These are phyloP conservation scores for Eucalyptus cloeziana DNA, from an alignment of 345 rosid genomes.

Conservation along the genomic window DNA sequence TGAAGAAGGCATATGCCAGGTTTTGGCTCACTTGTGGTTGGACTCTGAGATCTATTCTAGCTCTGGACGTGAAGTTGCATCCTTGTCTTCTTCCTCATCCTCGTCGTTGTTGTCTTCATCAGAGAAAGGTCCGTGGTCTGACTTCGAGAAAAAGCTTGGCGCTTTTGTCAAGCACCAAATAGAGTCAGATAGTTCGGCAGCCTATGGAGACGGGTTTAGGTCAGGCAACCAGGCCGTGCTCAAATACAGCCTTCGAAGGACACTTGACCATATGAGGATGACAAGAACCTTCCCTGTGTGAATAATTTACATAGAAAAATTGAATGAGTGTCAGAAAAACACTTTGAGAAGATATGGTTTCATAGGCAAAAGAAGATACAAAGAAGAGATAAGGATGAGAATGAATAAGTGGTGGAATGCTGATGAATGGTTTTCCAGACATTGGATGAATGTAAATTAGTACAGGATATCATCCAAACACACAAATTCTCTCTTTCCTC, in stretches of 20 bases:
- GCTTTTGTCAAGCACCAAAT: conserved; percentile 86
- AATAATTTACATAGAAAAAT: neutral
- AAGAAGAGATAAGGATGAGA: neutral
- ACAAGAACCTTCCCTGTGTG: conserved; percentile 74
- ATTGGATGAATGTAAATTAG: neutral
- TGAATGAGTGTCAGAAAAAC: neutral
- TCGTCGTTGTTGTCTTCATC: conserved; percentile 17
- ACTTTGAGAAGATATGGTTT: neutral
- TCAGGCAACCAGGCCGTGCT: conserved; percentile 61
- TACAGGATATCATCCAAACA: neutral
- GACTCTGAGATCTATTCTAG: conserved; percentile 71
- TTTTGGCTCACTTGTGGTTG: conserved; percentile 94
- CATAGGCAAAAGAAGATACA: neutral
- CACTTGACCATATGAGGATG: conserved; percentile 79
- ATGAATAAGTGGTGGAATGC: neutral
- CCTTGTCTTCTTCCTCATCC: conserved; percentile 38
- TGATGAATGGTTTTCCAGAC: neutral
- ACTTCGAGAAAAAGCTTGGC: conserved; percentile 90
- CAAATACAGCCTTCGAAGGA: conserved; percentile 53
- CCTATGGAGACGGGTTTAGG: conserved; percentile 92
- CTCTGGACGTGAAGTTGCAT: conserved; percentile 30
- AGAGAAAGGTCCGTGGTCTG: conserved; percentile 81
- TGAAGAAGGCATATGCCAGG: conserved; percentile 99
- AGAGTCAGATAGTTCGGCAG: conserved; percentile 64
- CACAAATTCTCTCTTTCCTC: neutral